phyloP scores from a whole-genome alignment of 2,329 filamentous ascomycete genomes.

The Phaeosphaeria sp. region DNA sequence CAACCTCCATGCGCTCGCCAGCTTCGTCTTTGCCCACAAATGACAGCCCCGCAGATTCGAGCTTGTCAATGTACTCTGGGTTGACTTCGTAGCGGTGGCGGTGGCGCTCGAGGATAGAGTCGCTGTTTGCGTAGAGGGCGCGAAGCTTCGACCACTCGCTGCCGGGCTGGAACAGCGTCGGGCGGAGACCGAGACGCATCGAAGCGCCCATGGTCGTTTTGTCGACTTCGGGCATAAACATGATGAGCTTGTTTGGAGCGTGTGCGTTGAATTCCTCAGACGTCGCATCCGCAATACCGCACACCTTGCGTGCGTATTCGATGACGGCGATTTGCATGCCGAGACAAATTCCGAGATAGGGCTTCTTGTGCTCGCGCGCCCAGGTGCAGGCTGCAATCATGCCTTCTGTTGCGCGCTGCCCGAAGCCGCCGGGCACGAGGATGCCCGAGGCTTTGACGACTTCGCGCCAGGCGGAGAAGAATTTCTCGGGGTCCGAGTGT shows the following conservation, averaged over 20 bases:
- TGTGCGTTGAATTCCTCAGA: conserved; percentile 64
- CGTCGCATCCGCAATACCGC: conserved; percentile 64
- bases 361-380: conserved; percentile 80
- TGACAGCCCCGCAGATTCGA: conserved; percentile 72
- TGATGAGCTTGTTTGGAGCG: conserved; percentile 73
- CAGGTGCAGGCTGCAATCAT: conserved; percentile 90
- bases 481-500: conserved; percentile 70
- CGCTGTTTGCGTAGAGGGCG: conserved; percentile 69
- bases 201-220: conserved; percentile 80
- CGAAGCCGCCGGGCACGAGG: conserved; percentile 80
- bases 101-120: conserved; percentile 71
- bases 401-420: conserved; percentile 80
- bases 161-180: conserved; percentile 75
- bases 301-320: conserved; percentile 81
- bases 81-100: conserved; percentile 93
- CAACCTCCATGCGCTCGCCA: conserved; percentile 80
- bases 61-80: conserved; percentile 72
- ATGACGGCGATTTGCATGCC: conserved; percentile 94
- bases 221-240: conserved; percentile 92
- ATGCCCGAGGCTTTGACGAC: conserved; percentile 74
- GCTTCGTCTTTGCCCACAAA: conserved; percentile 83
- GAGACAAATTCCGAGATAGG: conserved; percentile 88
- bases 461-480: conserved; percentile 84
- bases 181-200: conserved; percentile 81
- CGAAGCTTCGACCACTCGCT: conserved; percentile 82